These are phyloP conservation scores for Annona squamosa DNA, from an alignment of 164 flowering plant species.

Conservation along the genomic window DNA sequence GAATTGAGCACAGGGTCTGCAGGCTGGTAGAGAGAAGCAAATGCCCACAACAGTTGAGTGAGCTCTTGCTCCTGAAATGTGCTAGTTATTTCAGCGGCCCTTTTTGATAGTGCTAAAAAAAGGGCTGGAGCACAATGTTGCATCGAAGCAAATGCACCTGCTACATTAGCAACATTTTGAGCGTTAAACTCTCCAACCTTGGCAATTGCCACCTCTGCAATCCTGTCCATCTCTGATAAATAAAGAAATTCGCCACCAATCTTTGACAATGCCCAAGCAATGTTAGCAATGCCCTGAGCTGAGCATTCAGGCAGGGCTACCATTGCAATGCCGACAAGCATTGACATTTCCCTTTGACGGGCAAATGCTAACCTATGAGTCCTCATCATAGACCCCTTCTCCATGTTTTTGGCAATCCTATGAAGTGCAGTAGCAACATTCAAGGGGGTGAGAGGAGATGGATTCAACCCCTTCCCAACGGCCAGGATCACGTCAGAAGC, in stretches of 20 bases:
- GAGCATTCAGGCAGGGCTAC: slow-evolving; percentile 81
- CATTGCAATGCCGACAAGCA: slow-evolving; percentile 92
- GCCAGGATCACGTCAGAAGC: slow-evolving; percentile 61
- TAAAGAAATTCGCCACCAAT: slow-evolving; percentile 93
- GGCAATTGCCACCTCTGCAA: slow-evolving; percentile 79
- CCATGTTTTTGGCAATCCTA: slow-evolving; percentile 94
- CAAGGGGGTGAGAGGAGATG: slow-evolving; percentile 86
- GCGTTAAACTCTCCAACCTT: slow-evolving; percentile 81
- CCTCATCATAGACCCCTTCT: slow-evolving; percentile 68
- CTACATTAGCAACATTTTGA: slow-evolving; percentile 93
- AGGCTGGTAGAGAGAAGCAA: slow-evolving; percentile 80
- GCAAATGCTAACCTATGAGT: slow-evolving; percentile 74
- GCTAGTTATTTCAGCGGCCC: slow-evolving; percentile 59
- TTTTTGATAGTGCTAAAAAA: slow-evolving; percentile 54
- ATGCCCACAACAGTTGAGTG: slow-evolving; percentile 92
- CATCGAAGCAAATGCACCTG: slow-evolving; percentile 98
- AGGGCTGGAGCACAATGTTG: slow-evolving; percentile 81
- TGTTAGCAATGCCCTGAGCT: slow-evolving; percentile 84
- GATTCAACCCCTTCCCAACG: slow-evolving; percentile 83
- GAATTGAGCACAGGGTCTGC: slow-evolving; percentile 61
- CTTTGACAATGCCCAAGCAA: slow-evolving; percentile 93
- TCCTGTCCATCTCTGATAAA: slow-evolving; percentile 92
- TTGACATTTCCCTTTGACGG: slow-evolving; percentile 81
- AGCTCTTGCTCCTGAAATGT: slow-evolving; percentile 79
- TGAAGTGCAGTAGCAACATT: slow-evolving; percentile 92